Conservation (phyloP, 768 basidiomycete species). For the Mycena haematopus region DNA sequence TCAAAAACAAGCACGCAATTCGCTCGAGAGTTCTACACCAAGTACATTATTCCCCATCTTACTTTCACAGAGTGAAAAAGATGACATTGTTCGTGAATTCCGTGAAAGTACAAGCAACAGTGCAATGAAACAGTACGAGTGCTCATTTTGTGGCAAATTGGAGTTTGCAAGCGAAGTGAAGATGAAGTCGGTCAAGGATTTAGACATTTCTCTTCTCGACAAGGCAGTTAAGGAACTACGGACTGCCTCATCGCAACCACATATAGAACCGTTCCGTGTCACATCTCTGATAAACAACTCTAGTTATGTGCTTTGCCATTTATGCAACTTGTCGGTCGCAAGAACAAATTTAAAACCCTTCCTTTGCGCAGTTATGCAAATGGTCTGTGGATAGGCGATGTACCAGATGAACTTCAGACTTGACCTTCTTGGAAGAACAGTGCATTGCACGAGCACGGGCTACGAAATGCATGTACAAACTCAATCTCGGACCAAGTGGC, state of each 20-base stretch:
- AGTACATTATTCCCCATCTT: not conserved
- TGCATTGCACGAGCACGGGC: not conserved
- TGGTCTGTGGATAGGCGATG: not conserved
- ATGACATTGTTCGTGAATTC: not conserved
- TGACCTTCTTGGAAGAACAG: not conserved
- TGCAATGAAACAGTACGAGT: not conserved
- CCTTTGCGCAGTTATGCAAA: not conserved
- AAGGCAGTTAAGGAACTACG: not conserved
- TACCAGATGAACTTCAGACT: not conserved
- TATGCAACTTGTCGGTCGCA: not conserved
- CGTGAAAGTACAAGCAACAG: not conserved
- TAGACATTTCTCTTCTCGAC: not conserved
- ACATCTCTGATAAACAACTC: not conserved
- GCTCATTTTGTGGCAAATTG: not conserved
- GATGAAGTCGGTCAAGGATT: not conserved
- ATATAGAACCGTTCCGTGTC: not conserved
- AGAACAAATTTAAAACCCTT: not conserved
- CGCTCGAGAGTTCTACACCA: not conserved
- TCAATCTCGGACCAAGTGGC: not conserved
- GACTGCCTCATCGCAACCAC: not conserved
- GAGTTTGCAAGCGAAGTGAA: not conserved
- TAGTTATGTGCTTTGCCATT: not conserved
- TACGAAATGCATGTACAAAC: not conserved
- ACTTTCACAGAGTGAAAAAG: not conserved
- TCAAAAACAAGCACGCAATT: not conserved